Conservation (phyloP, 2,329 filamentous ascomycete species). For the Hymenoscyphus fructigenus region DNA sequence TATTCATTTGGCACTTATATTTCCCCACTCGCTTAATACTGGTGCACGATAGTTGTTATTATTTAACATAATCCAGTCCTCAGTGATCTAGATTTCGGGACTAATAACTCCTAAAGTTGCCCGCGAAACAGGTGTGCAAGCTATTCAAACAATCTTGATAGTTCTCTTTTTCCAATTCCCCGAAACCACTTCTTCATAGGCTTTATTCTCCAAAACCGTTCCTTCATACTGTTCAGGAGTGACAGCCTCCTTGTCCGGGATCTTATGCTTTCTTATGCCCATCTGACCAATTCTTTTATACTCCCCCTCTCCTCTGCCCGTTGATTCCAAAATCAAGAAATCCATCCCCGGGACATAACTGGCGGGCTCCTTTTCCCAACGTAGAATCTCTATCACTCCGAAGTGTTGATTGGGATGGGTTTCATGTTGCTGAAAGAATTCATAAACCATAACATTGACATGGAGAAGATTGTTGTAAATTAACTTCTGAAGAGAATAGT, state of each 20-base stretch:
- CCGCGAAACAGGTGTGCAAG: background rate
- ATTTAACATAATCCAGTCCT: too few species aligned
- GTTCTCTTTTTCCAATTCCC: slow-evolving; percentile 17
- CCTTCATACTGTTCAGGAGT: slow-evolving; percentile 8
- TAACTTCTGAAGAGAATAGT: slow-evolving; percentile 10
- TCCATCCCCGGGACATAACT: slow-evolving; percentile 16
- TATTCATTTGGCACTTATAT: too few species aligned
- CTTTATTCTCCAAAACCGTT: slow-evolving; percentile 14
- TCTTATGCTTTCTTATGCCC: slow-evolving; percentile 14
- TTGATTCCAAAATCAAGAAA: slow-evolving; percentile 20
- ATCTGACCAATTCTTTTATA: slow-evolving; percentile 16
- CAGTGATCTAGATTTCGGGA: too few species aligned
- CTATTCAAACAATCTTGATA: slow-evolving; percentile 14
- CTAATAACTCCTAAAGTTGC: too few species aligned
- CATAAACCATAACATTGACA: slow-evolving; percentile 14
- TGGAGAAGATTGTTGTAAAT: slow-evolving; percentile 11
- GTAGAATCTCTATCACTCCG: slow-evolving; percentile 17
- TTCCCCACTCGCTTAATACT: too few species aligned
- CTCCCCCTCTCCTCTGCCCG: slow-evolving; percentile 13
- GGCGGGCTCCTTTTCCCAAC: slow-evolving; percentile 13
- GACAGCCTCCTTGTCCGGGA: slow-evolving; percentile 13
- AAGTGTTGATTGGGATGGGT: slow-evolving; percentile 13
- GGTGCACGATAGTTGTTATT: too few species aligned
- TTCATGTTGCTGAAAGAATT: slow-evolving; percentile 19
- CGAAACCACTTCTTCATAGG: slow-evolving; percentile 18